A percentile compares a stretch with the other conserved stretches of the same genome.
Conservation (phyloP, 306 rosid genomes). For the Inga laurina region DNA sequence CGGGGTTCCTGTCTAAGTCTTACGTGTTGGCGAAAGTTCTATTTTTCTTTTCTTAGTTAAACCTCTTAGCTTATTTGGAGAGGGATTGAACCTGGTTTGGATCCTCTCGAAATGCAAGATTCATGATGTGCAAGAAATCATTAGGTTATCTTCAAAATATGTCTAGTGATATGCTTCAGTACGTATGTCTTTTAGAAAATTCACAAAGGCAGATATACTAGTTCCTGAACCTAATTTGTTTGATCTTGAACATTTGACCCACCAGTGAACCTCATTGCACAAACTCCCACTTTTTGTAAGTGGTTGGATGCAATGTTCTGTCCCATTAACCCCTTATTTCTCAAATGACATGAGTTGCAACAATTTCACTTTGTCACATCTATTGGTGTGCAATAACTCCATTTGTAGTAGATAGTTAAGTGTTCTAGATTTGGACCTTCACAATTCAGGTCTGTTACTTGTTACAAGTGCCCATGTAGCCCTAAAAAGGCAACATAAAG, state of each 20-base stretch:
- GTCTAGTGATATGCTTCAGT: neutral
- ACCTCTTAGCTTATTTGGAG: neutral
- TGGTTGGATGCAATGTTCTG: constrained; percentile 10
- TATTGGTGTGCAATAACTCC: constrained; percentile 15
- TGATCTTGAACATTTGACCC: constrained; percentile 17
- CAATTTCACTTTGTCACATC: neutral
- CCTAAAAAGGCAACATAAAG: constrained; percentile 4
- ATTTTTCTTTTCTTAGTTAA: neutral
- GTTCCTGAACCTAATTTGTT: constrained; percentile 12
- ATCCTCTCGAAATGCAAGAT: neutral
- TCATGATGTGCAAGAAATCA: neutral
- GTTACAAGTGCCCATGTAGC: constrained; percentile 21
- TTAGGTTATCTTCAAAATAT: neutral
- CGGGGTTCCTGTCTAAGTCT: neutral
- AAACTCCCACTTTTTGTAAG: constrained; percentile 15
- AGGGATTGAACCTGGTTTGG: neutral
- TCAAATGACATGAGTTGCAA: constrained; percentile 13
- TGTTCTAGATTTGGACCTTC: neutral
- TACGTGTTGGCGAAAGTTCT: neutral
- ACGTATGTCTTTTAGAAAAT: neutral
- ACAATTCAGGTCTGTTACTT: constrained; percentile 7
- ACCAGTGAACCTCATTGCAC: constrained; percentile 16
- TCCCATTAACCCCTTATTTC: neutral
- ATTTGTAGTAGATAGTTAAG: neutral
- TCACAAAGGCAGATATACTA: neutral